Evolutionary conservation across 2,329 filamentous ascomycete genomes (phyloP), one percentile per base, ranked within the genome.

Genomic region (Zymoseptoria crescenta): DNA sequence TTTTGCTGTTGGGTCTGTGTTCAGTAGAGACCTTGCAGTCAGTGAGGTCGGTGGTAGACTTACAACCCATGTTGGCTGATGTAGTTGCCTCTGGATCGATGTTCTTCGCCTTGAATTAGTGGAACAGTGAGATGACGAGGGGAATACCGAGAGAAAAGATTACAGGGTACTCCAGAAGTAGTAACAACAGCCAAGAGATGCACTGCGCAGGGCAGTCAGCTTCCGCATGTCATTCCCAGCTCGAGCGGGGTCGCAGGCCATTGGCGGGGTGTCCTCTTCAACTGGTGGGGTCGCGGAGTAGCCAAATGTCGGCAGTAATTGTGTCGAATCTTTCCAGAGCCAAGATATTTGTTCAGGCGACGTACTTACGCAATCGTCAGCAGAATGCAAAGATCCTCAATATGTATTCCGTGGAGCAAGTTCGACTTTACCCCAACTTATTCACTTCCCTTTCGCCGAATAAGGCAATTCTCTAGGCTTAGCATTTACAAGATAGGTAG

Each of bases 1-100:
- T 79, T 94, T 95, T 21, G 69, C 69, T 70, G 56, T n/a, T 30
- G 6, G 29, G 13, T n/a, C 5, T 16, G 35, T 45, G 16, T 16
- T 45, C 16, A 45, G 35, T 45, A 45, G 16, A n/a, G 4, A n/a
- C 3, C 13, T 45, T n/a, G 4, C 3, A 29, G 4, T 27, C 4
- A 4, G 1, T 30, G 21, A 52, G 27, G 24, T 30, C n/a, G 24
- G 20, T 8, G 2, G n/a, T 16, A 5, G 16, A 13, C 51, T 27
- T 52, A 52, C 51, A 52, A n/a, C 4, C 24, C 51, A 52, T 52
- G 51, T 52, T 52, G 51, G 28, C 28, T 52, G 24, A n/a, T n/a
- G 16, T 41, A 10, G 35, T 41, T 6, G 35, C 16, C 6, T 16
- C 35, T 3, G 35, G 10, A 3, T 41, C 5, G n/a, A 41, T n/a